Evolutionary conservation across 2,329 filamentous ascomycete genomes (phyloP).

Genomic region (Hymenoscyphus scutula): DNA sequence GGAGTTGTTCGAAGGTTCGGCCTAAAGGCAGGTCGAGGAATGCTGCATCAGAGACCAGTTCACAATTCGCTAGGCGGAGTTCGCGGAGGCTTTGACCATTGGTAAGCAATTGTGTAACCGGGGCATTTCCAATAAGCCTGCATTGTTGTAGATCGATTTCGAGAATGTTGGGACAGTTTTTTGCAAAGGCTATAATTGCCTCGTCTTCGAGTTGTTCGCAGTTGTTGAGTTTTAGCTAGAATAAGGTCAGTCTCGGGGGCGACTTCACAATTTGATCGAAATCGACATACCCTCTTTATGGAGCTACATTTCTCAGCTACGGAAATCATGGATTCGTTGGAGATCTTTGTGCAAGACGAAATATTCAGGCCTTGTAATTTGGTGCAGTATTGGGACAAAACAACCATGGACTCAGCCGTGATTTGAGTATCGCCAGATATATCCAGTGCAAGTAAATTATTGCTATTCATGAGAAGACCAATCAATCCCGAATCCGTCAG

Average conservation of each 20-base stretch:
- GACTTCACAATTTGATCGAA: neutral
- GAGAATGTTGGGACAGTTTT: slow-evolving; percentile 86
- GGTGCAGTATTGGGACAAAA: slow-evolving; percentile 77
- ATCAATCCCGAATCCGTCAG: slow-evolving; percentile 83
- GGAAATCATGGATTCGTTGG: slow-evolving; percentile 78
- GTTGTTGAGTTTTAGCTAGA: slow-evolving; percentile 87
- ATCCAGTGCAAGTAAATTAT: slow-evolving; percentile 82
- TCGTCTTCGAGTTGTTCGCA: slow-evolving; percentile 81
- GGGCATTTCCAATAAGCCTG: slow-evolving; percentile 73
- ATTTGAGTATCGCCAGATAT: slow-evolving; percentile 79
- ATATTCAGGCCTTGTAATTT: slow-evolving; percentile 91
- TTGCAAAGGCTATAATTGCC: slow-evolving; percentile 80
- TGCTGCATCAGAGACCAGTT: slow-evolving; percentile 79
- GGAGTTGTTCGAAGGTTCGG: slow-evolving; percentile 76
- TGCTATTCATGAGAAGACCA: slow-evolving; percentile 74
- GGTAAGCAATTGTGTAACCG: slow-evolving; percentile 76
- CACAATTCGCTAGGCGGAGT: slow-evolving; percentile 81
- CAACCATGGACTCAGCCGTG: slow-evolving; percentile 75
- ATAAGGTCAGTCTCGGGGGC: neutral
- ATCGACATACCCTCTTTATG: slow-evolving; percentile 71
- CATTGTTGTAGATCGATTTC: slow-evolving; percentile 95
- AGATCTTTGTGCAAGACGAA: slow-evolving; percentile 78
- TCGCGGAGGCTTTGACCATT: slow-evolving; percentile 84
- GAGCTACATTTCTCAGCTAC: slow-evolving; percentile 81
- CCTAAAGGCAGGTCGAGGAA: slow-evolving; percentile 74